phyloP scores from a whole-genome alignment of 768 basidiomycete species.

The Imleria badia region DNA sequence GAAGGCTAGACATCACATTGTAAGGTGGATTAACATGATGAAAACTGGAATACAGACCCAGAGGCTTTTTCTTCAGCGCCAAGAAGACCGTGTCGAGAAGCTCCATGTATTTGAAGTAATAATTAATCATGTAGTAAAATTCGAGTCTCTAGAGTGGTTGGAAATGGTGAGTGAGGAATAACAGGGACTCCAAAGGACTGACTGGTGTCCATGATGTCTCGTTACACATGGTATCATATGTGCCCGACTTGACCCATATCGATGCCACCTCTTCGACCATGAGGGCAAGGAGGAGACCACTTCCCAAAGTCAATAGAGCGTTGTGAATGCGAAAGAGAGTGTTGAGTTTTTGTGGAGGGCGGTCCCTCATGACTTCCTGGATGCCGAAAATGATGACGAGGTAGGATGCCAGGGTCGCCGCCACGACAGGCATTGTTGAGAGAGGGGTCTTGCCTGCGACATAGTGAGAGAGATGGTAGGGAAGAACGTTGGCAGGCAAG shows the following conservation, averaged over 20 bases:
- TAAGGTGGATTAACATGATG: neutral
- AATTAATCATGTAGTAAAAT: constrained; percentile 99
- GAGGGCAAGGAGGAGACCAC: constrained; percentile 77
- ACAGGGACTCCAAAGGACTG: constrained; percentile 32
- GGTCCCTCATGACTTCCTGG: constrained; percentile 79
- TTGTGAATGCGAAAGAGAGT: constrained; percentile 90
- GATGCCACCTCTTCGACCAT: constrained; percentile 93
- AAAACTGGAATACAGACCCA: constrained; percentile 55
- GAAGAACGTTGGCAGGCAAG: constrained; percentile 48
- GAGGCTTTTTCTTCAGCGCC: constrained; percentile 95
- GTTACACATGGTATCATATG: constrained; percentile 78
- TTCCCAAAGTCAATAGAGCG: constrained; percentile 80
- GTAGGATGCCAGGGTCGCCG: constrained; percentile 71
- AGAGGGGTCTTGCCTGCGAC: constrained; percentile 57
- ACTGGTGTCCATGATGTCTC: constrained; percentile 84
- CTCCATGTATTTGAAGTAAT: constrained; percentile 98
- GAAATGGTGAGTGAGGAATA: constrained; percentile 1
- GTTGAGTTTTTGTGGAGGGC: constrained; percentile 72
- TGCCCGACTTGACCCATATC: constrained; percentile 65
- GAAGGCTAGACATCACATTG: constrained; percentile 60
- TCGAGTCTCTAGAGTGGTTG: constrained; percentile 65
- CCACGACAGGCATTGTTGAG: constrained; percentile 63
- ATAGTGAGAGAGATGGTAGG: constrained; percentile 44
- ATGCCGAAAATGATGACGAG: constrained; percentile 86
- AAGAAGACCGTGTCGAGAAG: constrained; percentile 96